These are phyloP conservation scores for Cardiospermum halicacabum DNA, from an alignment of 345 rosid genomes.

Conservation along the genomic window DNA sequence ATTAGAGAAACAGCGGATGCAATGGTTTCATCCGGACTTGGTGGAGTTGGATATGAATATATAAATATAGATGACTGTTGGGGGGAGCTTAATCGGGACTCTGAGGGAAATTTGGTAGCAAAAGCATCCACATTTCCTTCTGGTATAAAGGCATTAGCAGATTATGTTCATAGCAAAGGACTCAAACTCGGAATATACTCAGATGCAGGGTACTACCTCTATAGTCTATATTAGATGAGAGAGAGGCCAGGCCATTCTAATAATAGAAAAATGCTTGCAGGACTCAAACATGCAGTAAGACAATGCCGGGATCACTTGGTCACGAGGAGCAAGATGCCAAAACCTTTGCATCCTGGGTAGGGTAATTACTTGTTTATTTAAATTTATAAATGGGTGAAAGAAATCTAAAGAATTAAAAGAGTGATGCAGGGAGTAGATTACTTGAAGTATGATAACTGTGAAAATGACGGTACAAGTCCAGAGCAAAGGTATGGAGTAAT, in stretches of 20 bases:
- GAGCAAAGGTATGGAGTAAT: slow-evolving; percentile 51
- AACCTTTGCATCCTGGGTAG: slow-evolving; percentile 39
- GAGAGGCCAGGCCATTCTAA: too few species aligned
- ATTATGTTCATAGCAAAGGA: slow-evolving; percentile 44
- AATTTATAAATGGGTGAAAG: too few species aligned
- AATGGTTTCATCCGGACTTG: slow-evolving; percentile 45
- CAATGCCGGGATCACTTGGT: slow-evolving; percentile 55
- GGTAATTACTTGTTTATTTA: too few species aligned
- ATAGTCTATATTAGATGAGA: too few species aligned
- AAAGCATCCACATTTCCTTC: slow-evolving; percentile 42
- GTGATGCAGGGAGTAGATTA: slow-evolving; percentile 39
- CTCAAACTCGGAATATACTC: slow-evolving; percentile 49
- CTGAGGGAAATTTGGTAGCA: slow-evolving; percentile 40
- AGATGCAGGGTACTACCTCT: slow-evolving; percentile 55
- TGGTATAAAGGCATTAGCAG: slow-evolving; percentile 45
- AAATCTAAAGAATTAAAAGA: too few species aligned
- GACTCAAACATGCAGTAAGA: slow-evolving; percentile 48
- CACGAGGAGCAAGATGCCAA: slow-evolving; percentile 53
- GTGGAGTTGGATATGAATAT: slow-evolving; percentile 35
- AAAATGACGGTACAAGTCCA: slow-evolving; percentile 30
- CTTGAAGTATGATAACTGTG: slow-evolving; percentile 55
- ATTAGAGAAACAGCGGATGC: slow-evolving; percentile 57
- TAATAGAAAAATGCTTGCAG: slow-evolving; percentile 16
- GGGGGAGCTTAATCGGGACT: slow-evolving; percentile 43
- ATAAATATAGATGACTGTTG: slow-evolving; percentile 55